These are phyloP conservation scores for Knoxdaviesia capensis DNA, from an alignment of 2,329 filamentous ascomycete genomes.

Conservation along the genomic window DNA sequence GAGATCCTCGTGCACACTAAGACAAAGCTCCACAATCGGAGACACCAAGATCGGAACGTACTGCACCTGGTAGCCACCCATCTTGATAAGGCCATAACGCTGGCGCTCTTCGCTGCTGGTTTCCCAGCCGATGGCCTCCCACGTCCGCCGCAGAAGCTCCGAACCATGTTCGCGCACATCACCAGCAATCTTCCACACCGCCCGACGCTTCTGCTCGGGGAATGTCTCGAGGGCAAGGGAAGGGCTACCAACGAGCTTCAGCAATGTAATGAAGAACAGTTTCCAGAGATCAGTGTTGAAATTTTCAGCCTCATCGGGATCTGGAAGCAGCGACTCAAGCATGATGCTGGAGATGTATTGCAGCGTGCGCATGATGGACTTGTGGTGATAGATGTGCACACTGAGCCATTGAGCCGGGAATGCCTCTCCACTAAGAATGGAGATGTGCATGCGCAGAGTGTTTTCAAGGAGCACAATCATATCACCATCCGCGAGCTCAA, in stretches of 20 bases:
- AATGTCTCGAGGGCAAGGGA: conserved; percentile 86
- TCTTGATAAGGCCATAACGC: conserved; percentile 59
- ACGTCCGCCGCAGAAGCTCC: conserved; percentile 63
- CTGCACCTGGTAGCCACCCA: conserved; percentile 95
- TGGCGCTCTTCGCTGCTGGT: conserved; percentile 58
- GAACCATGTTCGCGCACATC: conserved; percentile 88
- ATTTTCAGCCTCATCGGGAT: conserved; percentile 74
- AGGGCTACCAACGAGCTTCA: conserved; percentile 77
- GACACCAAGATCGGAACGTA: conserved; percentile 86
- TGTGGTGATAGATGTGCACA: conserved; percentile 81
- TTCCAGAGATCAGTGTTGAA: conserved; percentile 95
- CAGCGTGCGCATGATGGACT: conserved; percentile 68
- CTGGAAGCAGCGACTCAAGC: conserved; percentile 65
- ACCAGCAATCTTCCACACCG: conserved; percentile 97
- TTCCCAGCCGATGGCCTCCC: conserved; percentile 96
- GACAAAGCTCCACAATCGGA: conserved; percentile 79
- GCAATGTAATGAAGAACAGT: conserved; percentile 70
- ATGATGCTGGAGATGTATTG: conserved; percentile 66
- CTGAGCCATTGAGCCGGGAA: conserved; percentile 85
- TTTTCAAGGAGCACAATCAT: conserved; percentile 57
- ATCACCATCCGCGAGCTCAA: conserved; percentile 57
- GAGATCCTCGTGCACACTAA: conserved; percentile 86
- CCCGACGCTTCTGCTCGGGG: conserved; percentile 85
- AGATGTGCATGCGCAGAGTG: conserved; percentile 67
- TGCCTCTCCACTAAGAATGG: conserved; percentile 71